Evolutionary conservation across 208 protist genomes (phyloP).

Genomic region (Tritrichomonas foetus): DNA sequence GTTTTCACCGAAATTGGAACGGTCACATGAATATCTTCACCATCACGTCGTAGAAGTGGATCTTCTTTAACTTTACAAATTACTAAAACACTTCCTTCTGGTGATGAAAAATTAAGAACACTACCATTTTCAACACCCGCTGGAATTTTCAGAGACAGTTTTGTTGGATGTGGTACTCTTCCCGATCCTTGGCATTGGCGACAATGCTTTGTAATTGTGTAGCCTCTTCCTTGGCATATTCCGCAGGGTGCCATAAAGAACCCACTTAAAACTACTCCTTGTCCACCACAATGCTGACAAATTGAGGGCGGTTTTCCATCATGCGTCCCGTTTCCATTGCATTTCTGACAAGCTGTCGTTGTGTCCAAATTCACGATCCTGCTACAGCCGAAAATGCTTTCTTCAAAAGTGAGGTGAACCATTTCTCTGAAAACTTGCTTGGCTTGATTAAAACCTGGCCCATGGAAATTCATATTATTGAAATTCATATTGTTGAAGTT

Average conservation of each 20-base stretch:
- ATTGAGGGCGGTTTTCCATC: not conserved
- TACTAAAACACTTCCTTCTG: not conserved
- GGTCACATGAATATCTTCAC: not conserved
- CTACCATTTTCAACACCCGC: not conserved
- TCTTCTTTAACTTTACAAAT: conserved; percentile 16
- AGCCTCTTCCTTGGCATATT: not conserved
- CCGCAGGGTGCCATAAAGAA: not conserved
- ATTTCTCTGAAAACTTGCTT: not conserved
- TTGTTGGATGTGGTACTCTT: not conserved
- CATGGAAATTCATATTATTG: too few species aligned
- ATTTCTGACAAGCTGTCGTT: not conserved
- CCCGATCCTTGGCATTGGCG: not conserved
- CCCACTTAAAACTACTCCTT: not conserved
- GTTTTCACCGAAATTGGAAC: conserved; percentile 20
- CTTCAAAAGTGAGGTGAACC: not conserved
- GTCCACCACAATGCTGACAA: not conserved
- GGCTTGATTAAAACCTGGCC: too few species aligned
- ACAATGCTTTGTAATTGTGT: not conserved
- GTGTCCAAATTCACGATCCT: not conserved
- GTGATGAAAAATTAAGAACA: not conserved
- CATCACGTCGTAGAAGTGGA: not conserved
- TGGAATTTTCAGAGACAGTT: not conserved
- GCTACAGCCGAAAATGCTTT: not conserved
- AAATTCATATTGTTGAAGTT: too few species aligned
- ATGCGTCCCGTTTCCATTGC: not conserved